Base-by-base conservation (phyloP, 139 green algal genomes). In the Chlorella sp. region DNA sequence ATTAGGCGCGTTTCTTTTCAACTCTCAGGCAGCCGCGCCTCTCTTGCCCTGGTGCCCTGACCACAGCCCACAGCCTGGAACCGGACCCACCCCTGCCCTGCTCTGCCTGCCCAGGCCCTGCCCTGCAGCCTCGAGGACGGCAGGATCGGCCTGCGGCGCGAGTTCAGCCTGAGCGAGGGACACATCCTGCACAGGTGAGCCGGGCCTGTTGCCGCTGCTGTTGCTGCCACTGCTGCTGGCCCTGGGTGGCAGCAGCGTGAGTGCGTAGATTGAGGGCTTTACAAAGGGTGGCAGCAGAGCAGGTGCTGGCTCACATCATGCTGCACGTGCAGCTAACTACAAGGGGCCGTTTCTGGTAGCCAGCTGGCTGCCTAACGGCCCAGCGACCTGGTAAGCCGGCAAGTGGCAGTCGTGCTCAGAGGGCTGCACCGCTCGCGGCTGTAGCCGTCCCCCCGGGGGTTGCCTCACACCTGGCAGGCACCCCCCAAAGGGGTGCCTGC, bases 111-210 rank as follows among this genome's bases (percentile, higher is more conserved):
- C 5, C 75, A 71, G 48, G 34, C 42, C 32, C 75, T 64, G 11
- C 18, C 22, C 22, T 37, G 40, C 78, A 83, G 78, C 78, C 1
- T 39, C 26, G 78, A 64, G 5, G 18, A 16, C 40, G 34, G 36
- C 24, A 68, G n/a, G 4, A 22, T 86, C 2, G 64, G 81, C 22
- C 77, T 90, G 40, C 81, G 83, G 22, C 79, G 85, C 79, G 68
- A 26, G n/a, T 92, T 83, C 61, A 81, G 42, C 32, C 53, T 93
- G 5, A 83, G 57, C 28, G 53, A 90, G 60, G 81, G 81, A 3
- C 77, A 86, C 77, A 75, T 88, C 71, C 73, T 92, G 30, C 89
- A 86, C 76, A 89, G 69, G 39, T 64, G 34, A 22, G 83, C 26
- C 21, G 19, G 28, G 26, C 34, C 36, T 81, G 24, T 7, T 4